Evolutionary conservation across 805 yeast genomes (phyloP), one percentile per base, ranked within the genome.

Genomic region (Wickerhamomyces sydowiorum): DNA sequence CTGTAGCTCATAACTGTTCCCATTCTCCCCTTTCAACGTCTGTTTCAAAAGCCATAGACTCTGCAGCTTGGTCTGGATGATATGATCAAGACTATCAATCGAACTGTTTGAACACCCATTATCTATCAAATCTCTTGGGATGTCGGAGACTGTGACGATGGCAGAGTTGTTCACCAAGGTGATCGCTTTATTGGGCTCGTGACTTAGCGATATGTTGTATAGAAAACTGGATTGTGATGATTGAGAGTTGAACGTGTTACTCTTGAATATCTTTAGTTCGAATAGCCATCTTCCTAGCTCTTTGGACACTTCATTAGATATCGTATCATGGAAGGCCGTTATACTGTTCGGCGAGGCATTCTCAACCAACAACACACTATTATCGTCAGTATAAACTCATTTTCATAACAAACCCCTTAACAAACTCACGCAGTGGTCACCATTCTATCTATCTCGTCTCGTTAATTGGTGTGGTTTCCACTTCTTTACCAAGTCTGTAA

Each of bases 11-110:
- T 81, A 86, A 5, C 76, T 74, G 40, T 73, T 72, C 0, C 95
- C 95, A 9, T 84, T 82, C 46, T 84, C 90, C 1, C 91, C 93
- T 52, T 77, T 75, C 38, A 85, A 72, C 9, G 75, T 67, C 58
- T 86, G 95, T 46, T 86, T 67, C 35, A 76, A 69, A 0, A 69
- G 62, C 95, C 95, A 86, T 39, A 82, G 57, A 48, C 86, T 76
- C 55, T 79, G 83, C 41, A 86, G 59, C 52, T 83, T 82, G 25
- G 71, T 70, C 18, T 66, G 66, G 2, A 82, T 57, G 35, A 86
- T 69, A 29, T 59, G 55, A 39, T 80, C 86, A 52, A 84, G 73
- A 21, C 73, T 68, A 44, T 81, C 86, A 41, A 71, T 72, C 40
- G 76, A 51, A 1, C 80, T 79, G 1, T 75, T 64, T 12, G 80